Evolutionary conservation across 2,329 filamentous ascomycete species (phyloP), one percentile per base, ranked within the genome.

Genomic region (Calonectria leucothoes): DNA sequence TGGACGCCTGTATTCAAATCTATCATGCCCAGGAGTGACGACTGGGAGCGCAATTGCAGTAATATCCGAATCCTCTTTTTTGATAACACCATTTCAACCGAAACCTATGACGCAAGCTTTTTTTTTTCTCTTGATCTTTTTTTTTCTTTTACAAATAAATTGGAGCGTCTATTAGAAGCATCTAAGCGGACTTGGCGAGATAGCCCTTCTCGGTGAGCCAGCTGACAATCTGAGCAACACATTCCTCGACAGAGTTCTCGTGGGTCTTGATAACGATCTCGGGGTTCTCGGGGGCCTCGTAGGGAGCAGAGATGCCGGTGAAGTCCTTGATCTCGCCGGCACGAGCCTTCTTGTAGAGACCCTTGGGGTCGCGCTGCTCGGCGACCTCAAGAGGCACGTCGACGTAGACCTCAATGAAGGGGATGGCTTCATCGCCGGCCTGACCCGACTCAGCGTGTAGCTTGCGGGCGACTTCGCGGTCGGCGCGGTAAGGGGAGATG

Each of bases 261-360:
- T 95, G 92, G 57, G 94, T 97, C 86, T 91, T 90, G 83, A 99
- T 94, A 79, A 94, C 93, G 78, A 99, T 94, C 88, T 99, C 97
- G 1, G 97, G 91, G 72, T 92, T 92, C 83, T 93, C 88, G 6
- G 97, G 97, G 74, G 92, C 94, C 90, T 99, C 97, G 84, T 99
- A 99, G 2, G 97, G 97, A 35, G 96, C 95, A 78, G 93, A 96
- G 81, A 98, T 95, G 70, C 97, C 97, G 1, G 97, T 99, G 84
- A 99, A 99, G 79, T 98, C 95, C 86, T 97, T 97, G 86, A 98
- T 98, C 85, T 97, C 92, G 55, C 97, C 97, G 66, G 94, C 93
- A 55, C 96, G 89, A 15, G 97, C 97, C 91, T 98, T 98, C 90
- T 98, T 98, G 88, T 99, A 99, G 74, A 98, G 87, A 6, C 96